These are phyloP conservation scores for Penicillium bialowiezense DNA, from an alignment of 495 filamentous ascomycete species.

Conservation along the genomic window DNA sequence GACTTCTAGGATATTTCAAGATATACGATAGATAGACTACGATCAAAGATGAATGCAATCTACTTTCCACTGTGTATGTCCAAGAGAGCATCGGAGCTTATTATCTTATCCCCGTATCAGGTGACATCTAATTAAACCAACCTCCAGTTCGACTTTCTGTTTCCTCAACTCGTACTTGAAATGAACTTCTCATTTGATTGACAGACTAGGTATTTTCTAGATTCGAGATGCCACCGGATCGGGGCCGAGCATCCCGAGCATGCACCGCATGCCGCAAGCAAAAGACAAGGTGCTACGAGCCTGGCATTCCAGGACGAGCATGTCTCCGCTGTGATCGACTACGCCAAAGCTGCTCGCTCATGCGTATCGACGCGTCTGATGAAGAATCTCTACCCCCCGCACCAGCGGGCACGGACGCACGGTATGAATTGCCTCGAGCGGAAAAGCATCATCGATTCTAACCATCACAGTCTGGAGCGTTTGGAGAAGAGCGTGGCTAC, in stretches of 20 bases:
- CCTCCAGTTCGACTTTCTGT: too few species aligned
- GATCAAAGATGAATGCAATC: not conserved
- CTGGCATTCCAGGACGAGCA: conserved; percentile 22
- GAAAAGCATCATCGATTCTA: not conserved
- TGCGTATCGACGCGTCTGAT: not conserved
- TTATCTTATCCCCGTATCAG: too few species aligned
- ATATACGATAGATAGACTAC: conserved; percentile 7
- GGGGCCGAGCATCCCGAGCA: conserved; percentile 44
- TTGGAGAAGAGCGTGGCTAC: conserved; percentile 34
- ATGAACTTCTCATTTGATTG: too few species aligned
- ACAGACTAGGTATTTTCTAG: too few species aligned
- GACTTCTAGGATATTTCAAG: conserved; percentile 59
- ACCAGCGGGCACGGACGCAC: conserved; percentile 15
- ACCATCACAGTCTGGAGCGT: conserved; percentile 28
- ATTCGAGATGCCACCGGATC: conserved; percentile 38
- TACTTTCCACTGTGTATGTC: too few species aligned
- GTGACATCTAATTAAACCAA: too few species aligned
- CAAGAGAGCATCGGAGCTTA: too few species aligned
- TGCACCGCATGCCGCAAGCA: conserved; percentile 42
- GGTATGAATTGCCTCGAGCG: conserved; percentile 10
- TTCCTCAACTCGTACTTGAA: too few species aligned
- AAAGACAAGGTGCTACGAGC: conserved; percentile 46
- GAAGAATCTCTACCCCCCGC: conserved; percentile 2
- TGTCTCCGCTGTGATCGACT: conserved; percentile 43
- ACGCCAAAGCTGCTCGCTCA: conserved; percentile 34